These are phyloP conservation scores for Sphaerobolus stellatus DNA, from an alignment of 1,284 basidiomycete genomes.

Conservation along the genomic window DNA sequence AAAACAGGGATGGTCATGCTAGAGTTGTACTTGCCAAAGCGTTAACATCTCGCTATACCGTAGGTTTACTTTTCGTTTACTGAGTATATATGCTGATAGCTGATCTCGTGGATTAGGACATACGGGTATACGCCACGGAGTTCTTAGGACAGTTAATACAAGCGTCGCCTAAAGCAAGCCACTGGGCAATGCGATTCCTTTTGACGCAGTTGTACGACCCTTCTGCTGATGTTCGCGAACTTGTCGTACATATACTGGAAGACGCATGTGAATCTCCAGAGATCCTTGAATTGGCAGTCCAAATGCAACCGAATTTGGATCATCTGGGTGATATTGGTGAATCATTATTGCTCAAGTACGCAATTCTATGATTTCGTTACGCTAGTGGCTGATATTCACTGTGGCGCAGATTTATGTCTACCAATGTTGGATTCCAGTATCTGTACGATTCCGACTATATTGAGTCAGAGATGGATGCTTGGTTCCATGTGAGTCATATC, in stretches of 20 bases:
- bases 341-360: slow-evolving; percentile 81
- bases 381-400: background rate
- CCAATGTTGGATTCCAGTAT: slow-evolving; percentile 88
- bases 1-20: slow-evolving; percentile 81
- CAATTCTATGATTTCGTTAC: slow-evolving; percentile 14
- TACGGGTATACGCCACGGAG: slow-evolving; percentile 85
- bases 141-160: slow-evolving; percentile 83
- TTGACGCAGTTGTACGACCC: slow-evolving; percentile 96
- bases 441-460: slow-evolving; percentile 92
- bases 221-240: slow-evolving; percentile 82
- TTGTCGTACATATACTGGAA: slow-evolving; percentile 86
- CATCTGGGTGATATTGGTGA: slow-evolving; percentile 94
- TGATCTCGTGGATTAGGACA: slow-evolving; percentile 52
- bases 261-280: slow-evolving; percentile 85
- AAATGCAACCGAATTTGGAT: slow-evolving; percentile 92
- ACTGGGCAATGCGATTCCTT: slow-evolving; percentile 87
- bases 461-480: slow-evolving; percentile 91
- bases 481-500: slow-evolving; percentile 75
- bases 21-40: slow-evolving; percentile 91
- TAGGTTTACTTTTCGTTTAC: slow-evolving; percentile 28
- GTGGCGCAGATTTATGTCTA: slow-evolving; percentile 84
- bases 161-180: slow-evolving; percentile 58
- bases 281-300: slow-evolving; percentile 86
- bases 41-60: slow-evolving; percentile 88
- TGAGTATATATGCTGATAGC: slow-evolving; percentile 3